These are phyloP conservation scores for Brachypodium distachyon DNA, from an alignment of 202 grass and related monocot genomes.

Conservation along the genomic window DNA sequence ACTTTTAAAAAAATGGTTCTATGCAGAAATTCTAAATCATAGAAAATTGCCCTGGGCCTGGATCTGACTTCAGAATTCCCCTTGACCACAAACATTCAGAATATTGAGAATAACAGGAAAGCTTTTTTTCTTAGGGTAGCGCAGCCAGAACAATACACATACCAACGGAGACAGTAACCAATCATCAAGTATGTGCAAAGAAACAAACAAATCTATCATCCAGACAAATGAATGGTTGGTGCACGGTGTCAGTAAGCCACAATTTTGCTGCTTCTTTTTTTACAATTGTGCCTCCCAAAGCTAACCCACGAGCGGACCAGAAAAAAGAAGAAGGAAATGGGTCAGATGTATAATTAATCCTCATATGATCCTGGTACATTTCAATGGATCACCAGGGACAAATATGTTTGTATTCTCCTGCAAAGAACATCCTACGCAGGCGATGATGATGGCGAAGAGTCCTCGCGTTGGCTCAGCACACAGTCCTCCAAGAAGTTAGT, in stretches of 20 bases:
- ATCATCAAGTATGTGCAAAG: background rate
- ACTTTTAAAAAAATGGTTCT: too few species aligned
- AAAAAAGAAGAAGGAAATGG: background rate
- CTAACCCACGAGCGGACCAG: background rate
- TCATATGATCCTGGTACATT: background rate
- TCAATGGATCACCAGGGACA: background rate
- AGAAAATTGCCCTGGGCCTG: too few species aligned
- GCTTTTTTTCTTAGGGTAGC: too few species aligned
- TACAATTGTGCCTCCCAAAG: conserved; percentile 8
- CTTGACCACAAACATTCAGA: background rate
- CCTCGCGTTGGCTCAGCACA: conserved; percentile 11
- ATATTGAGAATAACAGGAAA: background rate
- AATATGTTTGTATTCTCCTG: background rate
- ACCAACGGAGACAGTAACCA: background rate
- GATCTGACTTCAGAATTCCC: background rate
- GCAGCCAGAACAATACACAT: too few species aligned
- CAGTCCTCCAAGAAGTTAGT: conserved; percentile 66
- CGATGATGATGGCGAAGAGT: background rate
- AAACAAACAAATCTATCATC: background rate
- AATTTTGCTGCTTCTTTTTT: background rate
- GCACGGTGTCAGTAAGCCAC: background rate
- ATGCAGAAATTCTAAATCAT: too few species aligned
- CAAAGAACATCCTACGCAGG: background rate
- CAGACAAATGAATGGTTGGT: background rate
- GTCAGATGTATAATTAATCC: conserved; percentile 9